Evolutionary conservation across 2,329 filamentous ascomycete species (phyloP), one percentile per base, ranked within the genome.

Genomic region (Penicillium glabrum): DNA sequence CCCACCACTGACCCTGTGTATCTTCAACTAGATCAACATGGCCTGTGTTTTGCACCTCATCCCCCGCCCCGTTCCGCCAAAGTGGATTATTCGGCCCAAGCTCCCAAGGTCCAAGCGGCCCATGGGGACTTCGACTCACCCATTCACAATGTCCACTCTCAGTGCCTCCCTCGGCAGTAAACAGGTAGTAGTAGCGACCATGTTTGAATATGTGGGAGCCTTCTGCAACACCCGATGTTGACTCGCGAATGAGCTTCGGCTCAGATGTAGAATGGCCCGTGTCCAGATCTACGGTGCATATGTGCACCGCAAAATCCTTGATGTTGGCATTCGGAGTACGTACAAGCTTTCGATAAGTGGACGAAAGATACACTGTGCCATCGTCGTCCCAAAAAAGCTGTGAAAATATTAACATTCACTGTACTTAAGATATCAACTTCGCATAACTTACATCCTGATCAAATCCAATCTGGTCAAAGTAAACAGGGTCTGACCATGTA

Each of bases 71-170:
- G 53, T 82, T 82, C 3, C 74, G 82, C 46, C 87, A 72, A 43
- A 89, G 77, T 46, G 85, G 77, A 53, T 85, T 83, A 46, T 82
- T 72, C 0, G 85, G 84, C 37, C 86, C 84, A 1, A 79, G 69
- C 62, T 86, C 82, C 70, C 87, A 89, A 0, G 86, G 86, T 0
- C 86, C 86, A 76, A 83, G 86, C 68, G 67, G 80, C 63, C 53
- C 76, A 67, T 6, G 80, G 76, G 51, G 82, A 77, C 58, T 86
- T 74, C 82, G 77, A 51, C 76, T 73, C 3, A 89, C 78, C 27
- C 85, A 88, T 63, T 81, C 82, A 3, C 84, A 82, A 62, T 89
- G 86, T 0, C 82, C 78, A 57, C 83, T 85, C 5, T 80, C 85
- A 0, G 82, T 85, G 3, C 83, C 82, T 37, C 81, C 81, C 68